phyloP scores from a whole-genome alignment of 768 basidiomycete species.

The Asterophora parasitica region DNA sequence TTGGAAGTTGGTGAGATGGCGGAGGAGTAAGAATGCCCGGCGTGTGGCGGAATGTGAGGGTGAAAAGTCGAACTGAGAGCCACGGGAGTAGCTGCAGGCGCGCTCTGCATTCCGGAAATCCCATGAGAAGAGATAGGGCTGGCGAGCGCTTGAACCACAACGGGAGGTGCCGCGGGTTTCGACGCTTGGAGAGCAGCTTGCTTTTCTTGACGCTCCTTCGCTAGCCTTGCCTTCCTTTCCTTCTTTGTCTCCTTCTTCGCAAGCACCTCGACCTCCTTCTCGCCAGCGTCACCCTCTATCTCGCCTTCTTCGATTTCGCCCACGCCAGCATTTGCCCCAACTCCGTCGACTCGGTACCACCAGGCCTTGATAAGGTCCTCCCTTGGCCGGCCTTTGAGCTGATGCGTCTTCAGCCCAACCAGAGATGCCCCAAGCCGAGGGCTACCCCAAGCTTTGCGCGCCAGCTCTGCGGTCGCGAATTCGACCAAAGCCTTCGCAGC shows the following conservation, averaged over 20 bases:
- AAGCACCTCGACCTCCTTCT: conserved; percentile 16
- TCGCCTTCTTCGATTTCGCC: conserved; percentile 49
- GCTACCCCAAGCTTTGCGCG: conserved; percentile 46
- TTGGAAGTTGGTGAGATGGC: conserved; percentile 7
- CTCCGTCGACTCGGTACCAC: conserved; percentile 44
- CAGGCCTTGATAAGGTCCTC: conserved; percentile 43
- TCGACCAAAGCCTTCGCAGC: conserved; percentile 47
- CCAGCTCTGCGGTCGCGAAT: conserved; percentile 40
- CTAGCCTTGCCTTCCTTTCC: conserved; percentile 23
- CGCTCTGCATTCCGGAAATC: not conserved
- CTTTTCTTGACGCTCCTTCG: conserved; percentile 16
- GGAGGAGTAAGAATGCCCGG: conserved; percentile 4
- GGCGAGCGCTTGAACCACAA: not conserved
- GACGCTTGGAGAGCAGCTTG: conserved; percentile 8
- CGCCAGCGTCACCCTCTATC: conserved; percentile 37
- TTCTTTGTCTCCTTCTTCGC: conserved; percentile 29
- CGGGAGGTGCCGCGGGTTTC: not conserved
- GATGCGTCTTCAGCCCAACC: conserved; percentile 27
- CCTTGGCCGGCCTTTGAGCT: conserved; percentile 39
- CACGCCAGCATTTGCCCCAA: conserved; percentile 34
- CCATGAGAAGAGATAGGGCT: not conserved
- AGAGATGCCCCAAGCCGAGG: conserved; percentile 34
- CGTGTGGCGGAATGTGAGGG: not conserved
- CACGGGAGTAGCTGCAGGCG: not conserved
- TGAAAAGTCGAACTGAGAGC: not conserved